Evolutionary conservation across 805 yeast genomes (phyloP).

Genomic region (Barnettozyma sp.): DNA sequence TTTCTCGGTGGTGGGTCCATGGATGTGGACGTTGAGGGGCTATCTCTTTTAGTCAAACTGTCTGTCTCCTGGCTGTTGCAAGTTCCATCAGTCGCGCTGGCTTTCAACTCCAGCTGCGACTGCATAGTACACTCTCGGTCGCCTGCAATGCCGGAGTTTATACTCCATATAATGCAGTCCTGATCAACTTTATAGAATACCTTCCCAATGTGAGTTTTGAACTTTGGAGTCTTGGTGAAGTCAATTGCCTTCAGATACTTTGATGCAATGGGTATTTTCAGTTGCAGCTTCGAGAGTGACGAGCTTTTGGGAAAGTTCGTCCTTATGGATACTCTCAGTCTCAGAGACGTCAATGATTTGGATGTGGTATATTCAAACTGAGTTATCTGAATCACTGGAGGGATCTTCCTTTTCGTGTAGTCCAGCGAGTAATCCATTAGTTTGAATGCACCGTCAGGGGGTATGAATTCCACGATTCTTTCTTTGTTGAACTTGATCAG

Average conservation of each 20-base stretch:
- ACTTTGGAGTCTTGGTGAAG: conserved; percentile 48
- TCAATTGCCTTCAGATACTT: conserved; percentile 32
- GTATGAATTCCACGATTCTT: conserved; percentile 65
- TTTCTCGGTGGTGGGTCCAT: conserved; percentile 27
- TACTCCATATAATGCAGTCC: conserved; percentile 65
- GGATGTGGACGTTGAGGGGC: conserved; percentile 7
- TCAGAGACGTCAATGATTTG: background rate
- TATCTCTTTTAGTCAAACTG: conserved; percentile 19
- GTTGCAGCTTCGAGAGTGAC: conserved; percentile 51
- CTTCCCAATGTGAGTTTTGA: conserved; percentile 64
- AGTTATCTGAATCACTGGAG: conserved; percentile 13
- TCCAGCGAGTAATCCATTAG: conserved; percentile 7
- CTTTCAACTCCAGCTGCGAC: conserved; percentile 38
- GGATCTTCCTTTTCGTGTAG: conserved; percentile 4
- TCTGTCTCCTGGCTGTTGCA: no score
- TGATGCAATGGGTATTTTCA: conserved; percentile 54
- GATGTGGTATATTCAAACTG: conserved; percentile 8
- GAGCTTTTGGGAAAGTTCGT: conserved; percentile 62
- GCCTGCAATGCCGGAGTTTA: conserved; percentile 56
- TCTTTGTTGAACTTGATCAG: conserved; percentile 45
- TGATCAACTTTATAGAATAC: conserved; percentile 68
- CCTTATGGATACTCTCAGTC: conserved; percentile 27
- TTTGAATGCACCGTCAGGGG: conserved; percentile 65
- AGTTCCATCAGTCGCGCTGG: no score
- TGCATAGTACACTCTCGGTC: conserved; percentile 46